Percentiles rank a stretch among this genome's conserved stretches.
These are phyloP conservation scores for Tephrocybe sp. DNA, from an alignment of 768 basidiomycete genomes.

Conservation along the genomic window DNA sequence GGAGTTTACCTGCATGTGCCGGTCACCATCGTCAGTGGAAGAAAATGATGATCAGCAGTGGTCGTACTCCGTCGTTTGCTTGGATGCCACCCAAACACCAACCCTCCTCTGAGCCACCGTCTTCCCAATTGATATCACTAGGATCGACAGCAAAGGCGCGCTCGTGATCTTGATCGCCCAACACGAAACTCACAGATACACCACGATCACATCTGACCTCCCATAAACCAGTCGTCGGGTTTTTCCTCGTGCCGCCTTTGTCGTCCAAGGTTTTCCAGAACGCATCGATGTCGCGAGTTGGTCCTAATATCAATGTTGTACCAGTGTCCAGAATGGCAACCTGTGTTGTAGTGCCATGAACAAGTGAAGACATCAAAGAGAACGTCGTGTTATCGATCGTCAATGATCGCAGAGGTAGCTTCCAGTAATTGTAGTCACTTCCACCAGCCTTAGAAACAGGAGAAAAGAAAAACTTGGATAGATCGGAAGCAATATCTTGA, in stretches of 20 bases:
- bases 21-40: neutral
- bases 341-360: constrained; percentile 37
- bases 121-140: constrained; percentile 51
- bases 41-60: neutral
- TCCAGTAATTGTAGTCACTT: constrained; percentile 56
- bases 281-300: constrained; percentile 48
- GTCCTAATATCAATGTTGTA: constrained; percentile 57
- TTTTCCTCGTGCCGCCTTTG: constrained; percentile 35
- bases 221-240: constrained; percentile 39
- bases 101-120: constrained; percentile 34
- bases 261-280: constrained; percentile 50
- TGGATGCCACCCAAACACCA: constrained; percentile 64
- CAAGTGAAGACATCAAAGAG: constrained; percentile 43
- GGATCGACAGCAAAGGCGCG: constrained; percentile 44
- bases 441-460: constrained; percentile 37
- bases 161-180: constrained; percentile 34
- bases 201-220: constrained; percentile 50
- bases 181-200: constrained; percentile 43
- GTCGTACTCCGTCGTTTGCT: constrained; percentile 45
- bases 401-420: constrained; percentile 46
- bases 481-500: constrained; percentile 28
- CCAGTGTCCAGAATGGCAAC: constrained; percentile 68
- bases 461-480: constrained; percentile 32
- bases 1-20: constrained; percentile 30
- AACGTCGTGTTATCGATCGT: constrained; percentile 44